Conservation (phyloP, 495 filamentous ascomycete species). For the Annulohypoxylon bovei region DNA sequence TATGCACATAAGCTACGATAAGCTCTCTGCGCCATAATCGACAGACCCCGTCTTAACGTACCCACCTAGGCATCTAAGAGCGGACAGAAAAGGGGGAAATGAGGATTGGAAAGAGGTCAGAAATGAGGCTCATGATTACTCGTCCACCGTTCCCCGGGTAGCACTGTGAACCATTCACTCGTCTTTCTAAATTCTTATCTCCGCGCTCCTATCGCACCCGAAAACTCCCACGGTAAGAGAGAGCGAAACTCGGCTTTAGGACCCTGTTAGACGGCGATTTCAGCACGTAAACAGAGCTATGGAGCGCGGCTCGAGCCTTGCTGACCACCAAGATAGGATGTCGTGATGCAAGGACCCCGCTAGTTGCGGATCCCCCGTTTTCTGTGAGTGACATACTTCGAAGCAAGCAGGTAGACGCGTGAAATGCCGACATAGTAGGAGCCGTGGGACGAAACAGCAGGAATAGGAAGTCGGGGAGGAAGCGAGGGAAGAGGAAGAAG, state of each 20-base stretch:
- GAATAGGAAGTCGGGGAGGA: not conserved
- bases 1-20: slow-evolving; percentile 1
- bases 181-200: not conserved
- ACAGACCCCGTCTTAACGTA: not conserved
- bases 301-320: not conserved
- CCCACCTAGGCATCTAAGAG: not conserved
- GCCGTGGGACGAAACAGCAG: not conserved
- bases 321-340: not conserved
- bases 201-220: not conserved
- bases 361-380: not conserved
- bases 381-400: not conserved
- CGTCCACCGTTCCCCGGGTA: not conserved
- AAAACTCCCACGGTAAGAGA: not conserved
- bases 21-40: not conserved
- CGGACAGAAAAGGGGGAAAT: not conserved
- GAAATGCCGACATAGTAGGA: not conserved
- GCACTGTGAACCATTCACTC: not conserved
- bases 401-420: not conserved
- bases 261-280: not conserved
- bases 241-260: not conserved
- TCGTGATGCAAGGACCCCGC: not conserved
- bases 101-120: not conserved
- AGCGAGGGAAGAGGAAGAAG: not conserved
- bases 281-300: not conserved
- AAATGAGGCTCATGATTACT: not conserved